A percentile compares a stretch with the other conserved stretches of the same genome.
Evolutionary conservation across 495 filamentous ascomycete species (phyloP).

Genomic region (Evernia prunastri): DNA sequence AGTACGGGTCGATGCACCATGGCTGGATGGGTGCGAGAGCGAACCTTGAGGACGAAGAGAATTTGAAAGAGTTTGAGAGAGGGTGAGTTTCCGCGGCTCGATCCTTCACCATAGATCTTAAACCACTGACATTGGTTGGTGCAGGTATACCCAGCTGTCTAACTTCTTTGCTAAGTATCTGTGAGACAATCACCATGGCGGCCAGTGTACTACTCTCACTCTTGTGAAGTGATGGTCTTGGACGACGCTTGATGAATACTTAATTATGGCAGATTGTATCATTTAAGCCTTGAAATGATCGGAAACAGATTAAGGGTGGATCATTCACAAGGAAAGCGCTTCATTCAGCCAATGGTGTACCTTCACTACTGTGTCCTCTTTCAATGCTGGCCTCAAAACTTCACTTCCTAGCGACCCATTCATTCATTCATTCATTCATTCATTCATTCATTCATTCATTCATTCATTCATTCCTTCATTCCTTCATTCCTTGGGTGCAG

Average conservation of each 20-base stretch:
- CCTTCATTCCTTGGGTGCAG: too few relatives aligned
- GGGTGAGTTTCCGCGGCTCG: constrained; percentile 36
- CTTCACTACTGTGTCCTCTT: not conserved
- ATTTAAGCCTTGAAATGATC: not conserved
- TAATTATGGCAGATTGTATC: too few relatives aligned
- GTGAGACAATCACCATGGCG: not conserved
- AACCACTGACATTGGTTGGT: not conserved
- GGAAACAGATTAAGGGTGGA: too few relatives aligned
- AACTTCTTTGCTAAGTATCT: constrained; percentile 43
- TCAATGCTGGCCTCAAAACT: not conserved
- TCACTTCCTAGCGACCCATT: not conserved
- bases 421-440: too few relatives aligned
- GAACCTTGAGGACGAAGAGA: constrained; percentile 44
- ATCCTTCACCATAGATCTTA: not conserved
- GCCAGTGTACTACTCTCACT: not conserved
- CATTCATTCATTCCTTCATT: too few relatives aligned
- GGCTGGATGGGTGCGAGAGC: constrained; percentile 60
- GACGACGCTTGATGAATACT: not conserved
- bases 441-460: too few relatives aligned
- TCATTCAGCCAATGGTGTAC: not conserved
- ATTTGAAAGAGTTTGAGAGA: constrained; percentile 45
- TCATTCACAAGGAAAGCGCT: not conserved
- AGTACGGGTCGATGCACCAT: constrained; percentile 48
- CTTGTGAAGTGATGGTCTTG: not conserved
- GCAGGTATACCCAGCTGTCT: constrained; percentile 37